Evolutionary conservation across 345 rosid species (phyloP).

Genomic region (Psidium friedrichsthalianum): DNA sequence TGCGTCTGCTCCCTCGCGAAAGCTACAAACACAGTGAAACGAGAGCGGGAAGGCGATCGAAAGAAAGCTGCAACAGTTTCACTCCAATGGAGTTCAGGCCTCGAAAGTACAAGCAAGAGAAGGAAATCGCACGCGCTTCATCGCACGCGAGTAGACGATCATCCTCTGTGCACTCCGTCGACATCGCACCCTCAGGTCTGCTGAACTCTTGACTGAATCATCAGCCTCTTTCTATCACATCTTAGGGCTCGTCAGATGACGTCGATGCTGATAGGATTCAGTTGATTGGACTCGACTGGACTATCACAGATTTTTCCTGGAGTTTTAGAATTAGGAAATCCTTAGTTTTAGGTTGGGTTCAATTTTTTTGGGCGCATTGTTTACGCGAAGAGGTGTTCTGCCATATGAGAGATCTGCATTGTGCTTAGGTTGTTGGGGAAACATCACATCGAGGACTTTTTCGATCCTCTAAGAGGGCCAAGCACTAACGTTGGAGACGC

Average conservation of each 20-base stretch:
- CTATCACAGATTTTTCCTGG: neutral
- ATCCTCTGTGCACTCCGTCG: constrained; percentile 46
- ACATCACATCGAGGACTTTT: constrained; percentile 29
- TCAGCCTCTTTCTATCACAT: neutral
- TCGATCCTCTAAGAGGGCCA: constrained; percentile 59
- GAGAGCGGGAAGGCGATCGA: neutral
- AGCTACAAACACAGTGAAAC: neutral
- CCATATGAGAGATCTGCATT: neutral
- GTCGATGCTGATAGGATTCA: neutral
- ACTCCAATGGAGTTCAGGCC: constrained; percentile 53
- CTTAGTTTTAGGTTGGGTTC: neutral
- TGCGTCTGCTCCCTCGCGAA: neutral
- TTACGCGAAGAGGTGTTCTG: neutral
- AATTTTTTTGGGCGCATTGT: neutral
- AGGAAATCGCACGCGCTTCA: constrained; percentile 36
- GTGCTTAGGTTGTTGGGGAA: constrained; percentile 19
- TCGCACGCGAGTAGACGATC: constrained; percentile 33
- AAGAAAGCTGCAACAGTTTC: neutral
- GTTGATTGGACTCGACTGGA: neutral
- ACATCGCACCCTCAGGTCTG: constrained; percentile 11
- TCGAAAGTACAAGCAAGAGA: constrained; percentile 43
- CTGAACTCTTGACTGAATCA: neutral
- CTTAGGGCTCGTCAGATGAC: neutral
- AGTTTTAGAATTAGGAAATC: neutral
- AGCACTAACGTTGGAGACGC: constrained; percentile 12